Conservation (phyloP, 1,139 yeast genomes). For the Suhomyces panamericanus region DNA sequence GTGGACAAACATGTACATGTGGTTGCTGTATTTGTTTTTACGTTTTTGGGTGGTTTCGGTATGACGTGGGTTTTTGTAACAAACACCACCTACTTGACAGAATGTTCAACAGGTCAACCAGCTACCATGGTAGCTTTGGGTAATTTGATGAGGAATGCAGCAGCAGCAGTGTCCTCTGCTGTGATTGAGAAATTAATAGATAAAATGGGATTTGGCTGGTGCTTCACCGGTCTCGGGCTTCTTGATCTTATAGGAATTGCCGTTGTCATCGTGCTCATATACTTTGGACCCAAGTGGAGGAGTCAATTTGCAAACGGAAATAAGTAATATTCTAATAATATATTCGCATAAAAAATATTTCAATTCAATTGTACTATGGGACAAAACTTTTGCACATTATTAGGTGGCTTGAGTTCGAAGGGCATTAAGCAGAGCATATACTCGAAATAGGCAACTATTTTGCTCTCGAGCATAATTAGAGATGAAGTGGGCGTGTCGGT, state of each 20-base stretch:
- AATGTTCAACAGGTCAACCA: constrained; percentile 51
- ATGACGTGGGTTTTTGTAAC: constrained; percentile 62
- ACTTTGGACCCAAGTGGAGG: constrained; percentile 33
- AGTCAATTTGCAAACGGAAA: constrained; percentile 9
- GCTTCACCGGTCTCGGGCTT: constrained; percentile 55
- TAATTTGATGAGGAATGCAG: constrained; percentile 53
- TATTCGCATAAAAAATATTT: not conserved
- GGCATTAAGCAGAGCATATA: not conserved
- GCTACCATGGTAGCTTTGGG: constrained; percentile 60
- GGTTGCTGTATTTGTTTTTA: constrained; percentile 42
- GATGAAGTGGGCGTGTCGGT: too few relatives aligned
- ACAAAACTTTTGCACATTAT: not conserved
- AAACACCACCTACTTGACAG: constrained; percentile 57
- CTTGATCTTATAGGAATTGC: constrained; percentile 37
- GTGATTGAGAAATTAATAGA: constrained; percentile 41
- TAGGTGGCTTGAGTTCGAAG: not conserved
- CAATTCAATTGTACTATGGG: not conserved
- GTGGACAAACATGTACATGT: constrained; percentile 45
- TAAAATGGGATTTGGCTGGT: constrained; percentile 58
- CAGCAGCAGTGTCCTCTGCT: constrained; percentile 58
- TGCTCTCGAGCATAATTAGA: not conserved
- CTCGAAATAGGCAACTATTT: not conserved
- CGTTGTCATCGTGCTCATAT: constrained; percentile 26
- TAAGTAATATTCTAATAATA: not conserved
- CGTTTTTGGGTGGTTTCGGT: constrained; percentile 53